phyloP scores from a whole-genome alignment of 495 filamentous ascomycete genomes.

The Corynascus novoguineensis region DNA sequence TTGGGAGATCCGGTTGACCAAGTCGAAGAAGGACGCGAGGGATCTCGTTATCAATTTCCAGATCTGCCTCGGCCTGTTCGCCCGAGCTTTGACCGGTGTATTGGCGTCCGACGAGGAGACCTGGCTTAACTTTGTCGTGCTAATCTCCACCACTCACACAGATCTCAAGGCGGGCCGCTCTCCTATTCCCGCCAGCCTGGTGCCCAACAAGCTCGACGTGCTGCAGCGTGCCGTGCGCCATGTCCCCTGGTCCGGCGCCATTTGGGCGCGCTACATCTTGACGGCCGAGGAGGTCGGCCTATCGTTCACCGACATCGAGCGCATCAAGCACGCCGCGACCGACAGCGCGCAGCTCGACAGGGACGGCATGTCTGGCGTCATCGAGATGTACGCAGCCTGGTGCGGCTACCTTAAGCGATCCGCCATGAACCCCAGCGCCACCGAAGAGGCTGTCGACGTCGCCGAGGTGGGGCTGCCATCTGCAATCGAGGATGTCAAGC shows the following conservation, averaged over 20 bases:
- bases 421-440: slow-evolving; percentile 68
- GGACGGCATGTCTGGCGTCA: slow-evolving; percentile 71
- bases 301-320: slow-evolving; percentile 71
- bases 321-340: slow-evolving; percentile 88
- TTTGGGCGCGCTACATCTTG: slow-evolving; percentile 87
- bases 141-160: slow-evolving; percentile 47
- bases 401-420: slow-evolving; percentile 81
- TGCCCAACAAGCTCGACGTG: slow-evolving; percentile 44
- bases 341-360: slow-evolving; percentile 67
- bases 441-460: slow-evolving; percentile 85
- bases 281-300: slow-evolving; percentile 69
- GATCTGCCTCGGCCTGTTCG: slow-evolving; percentile 68
- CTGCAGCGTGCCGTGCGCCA: slow-evolving; percentile 73
- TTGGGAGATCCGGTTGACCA: slow-evolving; percentile 66
- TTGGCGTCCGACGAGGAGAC: slow-evolving; percentile 63
- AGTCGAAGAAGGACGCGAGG: slow-evolving; percentile 39
- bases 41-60: slow-evolving; percentile 44
- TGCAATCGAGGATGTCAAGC: slow-evolving; percentile 73
- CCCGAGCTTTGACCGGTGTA: slow-evolving; percentile 61
- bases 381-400: slow-evolving; percentile 89
- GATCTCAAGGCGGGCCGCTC: slow-evolving; percentile 31
- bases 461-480: slow-evolving; percentile 85
- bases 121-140: slow-evolving; percentile 79
- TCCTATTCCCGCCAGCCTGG: slow-evolving; percentile 27
- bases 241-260: slow-evolving; percentile 82